These are phyloP conservation scores for Phoma sp. DNA, from an alignment of 2,329 filamentous ascomycete species.

Conservation along the genomic window DNA sequence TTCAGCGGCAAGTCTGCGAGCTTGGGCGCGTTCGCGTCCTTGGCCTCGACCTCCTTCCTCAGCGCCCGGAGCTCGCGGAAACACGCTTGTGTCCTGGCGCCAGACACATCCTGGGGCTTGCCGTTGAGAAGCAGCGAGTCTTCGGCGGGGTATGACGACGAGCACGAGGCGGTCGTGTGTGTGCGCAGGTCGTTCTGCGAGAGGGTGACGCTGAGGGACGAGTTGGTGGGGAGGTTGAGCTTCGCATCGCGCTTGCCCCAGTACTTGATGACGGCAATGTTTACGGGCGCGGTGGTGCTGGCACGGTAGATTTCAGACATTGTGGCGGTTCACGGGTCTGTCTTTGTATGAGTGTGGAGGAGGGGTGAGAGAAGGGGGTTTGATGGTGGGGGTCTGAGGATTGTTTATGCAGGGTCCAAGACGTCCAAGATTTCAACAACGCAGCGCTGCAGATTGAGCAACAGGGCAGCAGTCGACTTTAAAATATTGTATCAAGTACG, in stretches of 20 bases:
- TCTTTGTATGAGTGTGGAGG: constrained; percentile 7
- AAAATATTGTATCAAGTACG: background rate
- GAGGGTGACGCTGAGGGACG: constrained; percentile 94
- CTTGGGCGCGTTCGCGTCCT: constrained; percentile 78
- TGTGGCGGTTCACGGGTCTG: constrained; percentile 13
- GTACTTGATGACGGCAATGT: constrained; percentile 98
- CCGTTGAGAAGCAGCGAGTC: constrained; percentile 86
- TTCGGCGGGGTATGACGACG: constrained; percentile 68
- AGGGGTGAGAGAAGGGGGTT: constrained; percentile 14
- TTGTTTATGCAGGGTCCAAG: constrained; percentile 40
- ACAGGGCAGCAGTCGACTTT: background rate
- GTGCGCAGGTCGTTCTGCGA: constrained; percentile 93
- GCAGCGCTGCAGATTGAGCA: background rate
- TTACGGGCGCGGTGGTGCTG: constrained; percentile 95
- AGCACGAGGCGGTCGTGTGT: constrained; percentile 94
- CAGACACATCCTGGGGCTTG: constrained; percentile 81
- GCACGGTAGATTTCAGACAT: constrained; percentile 77
- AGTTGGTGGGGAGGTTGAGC: constrained; percentile 97
- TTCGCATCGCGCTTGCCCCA: constrained; percentile 97
- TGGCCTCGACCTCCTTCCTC: constrained; percentile 75
- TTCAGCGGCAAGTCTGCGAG: constrained; percentile 79
- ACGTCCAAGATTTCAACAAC: constrained; percentile 14
- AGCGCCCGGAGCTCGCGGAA: constrained; percentile 84
- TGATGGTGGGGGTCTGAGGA: constrained; percentile 25
- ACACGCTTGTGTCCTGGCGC: constrained; percentile 92